A percentile compares a stretch with the other conserved stretches of the same genome.
These are phyloP conservation scores for Leccinum subtestaceum DNA, from an alignment of 768 basidiomycete species.

Conservation along the genomic window DNA sequence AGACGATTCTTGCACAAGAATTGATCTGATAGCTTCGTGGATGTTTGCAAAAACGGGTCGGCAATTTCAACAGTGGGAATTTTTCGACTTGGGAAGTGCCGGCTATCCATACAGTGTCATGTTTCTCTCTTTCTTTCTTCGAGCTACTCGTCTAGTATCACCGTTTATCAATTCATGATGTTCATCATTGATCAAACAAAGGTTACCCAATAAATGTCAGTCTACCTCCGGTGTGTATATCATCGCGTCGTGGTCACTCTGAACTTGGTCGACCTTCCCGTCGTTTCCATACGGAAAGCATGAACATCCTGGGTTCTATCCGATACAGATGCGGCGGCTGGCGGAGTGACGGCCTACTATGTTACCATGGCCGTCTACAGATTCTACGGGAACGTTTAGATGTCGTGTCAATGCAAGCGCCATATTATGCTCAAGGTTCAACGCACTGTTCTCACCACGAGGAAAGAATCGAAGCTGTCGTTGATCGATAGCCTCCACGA, in stretches of 20 bases:
- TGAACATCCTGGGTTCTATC: background rate
- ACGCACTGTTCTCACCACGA: background rate
- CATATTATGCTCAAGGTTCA: background rate
- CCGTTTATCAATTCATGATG: no score
- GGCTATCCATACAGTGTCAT: no score
- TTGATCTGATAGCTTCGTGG: no score
- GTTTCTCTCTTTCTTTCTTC: no score
- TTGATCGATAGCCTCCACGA: background rate
- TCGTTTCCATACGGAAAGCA: background rate
- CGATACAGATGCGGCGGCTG: background rate
- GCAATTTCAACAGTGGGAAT: no score
- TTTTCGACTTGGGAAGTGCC: no score
- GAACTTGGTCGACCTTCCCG: background rate
- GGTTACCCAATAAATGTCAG: no score
- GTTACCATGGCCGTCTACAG: background rate
- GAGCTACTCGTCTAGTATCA: no score
- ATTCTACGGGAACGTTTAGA: background rate
- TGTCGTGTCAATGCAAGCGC: background rate
- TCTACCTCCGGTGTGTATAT: background rate
- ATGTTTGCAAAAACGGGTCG: no score
- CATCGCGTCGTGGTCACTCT: background rate
- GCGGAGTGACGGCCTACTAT: background rate
- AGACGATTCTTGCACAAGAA: no score
- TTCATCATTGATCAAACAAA: no score
- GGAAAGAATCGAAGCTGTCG: background rate